Conservation (phyloP, 805 yeast species). For the Myxozyma neotropica region DNA sequence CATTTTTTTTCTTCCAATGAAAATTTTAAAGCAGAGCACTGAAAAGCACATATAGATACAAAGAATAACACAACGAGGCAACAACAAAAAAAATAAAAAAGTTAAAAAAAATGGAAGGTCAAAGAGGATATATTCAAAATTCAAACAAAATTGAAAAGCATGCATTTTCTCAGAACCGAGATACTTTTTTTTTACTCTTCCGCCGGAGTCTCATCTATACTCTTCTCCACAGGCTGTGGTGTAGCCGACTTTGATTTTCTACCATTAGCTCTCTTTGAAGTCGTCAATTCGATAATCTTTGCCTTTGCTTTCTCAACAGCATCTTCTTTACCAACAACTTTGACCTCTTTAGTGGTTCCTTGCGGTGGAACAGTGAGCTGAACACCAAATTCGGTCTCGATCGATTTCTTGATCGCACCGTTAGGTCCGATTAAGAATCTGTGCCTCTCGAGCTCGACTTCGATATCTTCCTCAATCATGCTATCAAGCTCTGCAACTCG, state of each 20-base stretch:
- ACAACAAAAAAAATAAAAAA: background rate
- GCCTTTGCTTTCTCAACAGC: conserved; percentile 29
- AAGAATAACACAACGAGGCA: no score
- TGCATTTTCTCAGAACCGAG: no score
- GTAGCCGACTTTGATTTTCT: conserved; percentile 10
- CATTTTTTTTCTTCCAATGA: no score
- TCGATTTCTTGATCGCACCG: conserved; percentile 64
- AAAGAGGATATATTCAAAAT: background rate
- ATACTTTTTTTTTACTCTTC: background rate
- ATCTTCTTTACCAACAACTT: conserved; percentile 23
- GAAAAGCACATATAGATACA: no score
- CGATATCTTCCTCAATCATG: conserved; percentile 56
- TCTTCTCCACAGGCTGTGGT: conserved; percentile 3
- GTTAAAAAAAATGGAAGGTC: background rate
- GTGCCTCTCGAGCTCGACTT: conserved; percentile 56
- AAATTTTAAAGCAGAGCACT: no score
- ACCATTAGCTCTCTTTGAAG: conserved; percentile 6
- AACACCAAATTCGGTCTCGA: conserved; percentile 62
- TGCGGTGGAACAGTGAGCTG: conserved; percentile 60
- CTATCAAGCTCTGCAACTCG: conserved; percentile 48
- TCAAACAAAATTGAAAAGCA: no score
- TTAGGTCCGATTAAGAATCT: conserved; percentile 74
- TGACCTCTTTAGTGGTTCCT: conserved; percentile 17
- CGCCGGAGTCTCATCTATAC: background rate
- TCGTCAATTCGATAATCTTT: conserved; percentile 21